Percentiles rank a stretch among this genome's conserved stretches.
Conservation (phyloP, 2,329 filamentous ascomycete genomes). For the Alternaria alternata region DNA sequence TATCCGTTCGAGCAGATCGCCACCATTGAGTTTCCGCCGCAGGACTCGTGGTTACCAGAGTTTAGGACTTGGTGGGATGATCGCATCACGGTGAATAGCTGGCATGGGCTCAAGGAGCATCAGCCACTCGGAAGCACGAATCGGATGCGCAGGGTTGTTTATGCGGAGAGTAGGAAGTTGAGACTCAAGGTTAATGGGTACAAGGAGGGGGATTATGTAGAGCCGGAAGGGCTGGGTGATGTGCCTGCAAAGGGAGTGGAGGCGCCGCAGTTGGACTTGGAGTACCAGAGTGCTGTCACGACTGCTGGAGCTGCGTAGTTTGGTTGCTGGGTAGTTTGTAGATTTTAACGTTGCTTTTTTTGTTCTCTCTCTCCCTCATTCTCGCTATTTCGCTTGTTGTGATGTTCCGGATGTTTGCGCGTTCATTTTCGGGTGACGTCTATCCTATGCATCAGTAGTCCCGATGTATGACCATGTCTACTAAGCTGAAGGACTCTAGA, state of each 20-base stretch:
- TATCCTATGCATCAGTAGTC: background rate
- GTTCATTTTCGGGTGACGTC: background rate
- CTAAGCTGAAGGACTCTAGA: background rate
- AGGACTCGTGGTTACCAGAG: constrained; percentile 52
- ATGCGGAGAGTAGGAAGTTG: constrained; percentile 53
- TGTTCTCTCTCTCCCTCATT: background rate
- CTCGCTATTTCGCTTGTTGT: background rate
- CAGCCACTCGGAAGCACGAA: constrained; percentile 53
- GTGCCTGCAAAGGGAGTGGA: constrained; percentile 37
- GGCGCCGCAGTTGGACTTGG: constrained; percentile 26
- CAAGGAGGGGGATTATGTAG: constrained; percentile 46
- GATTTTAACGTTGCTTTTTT: background rate
- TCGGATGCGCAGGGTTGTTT: constrained; percentile 53
- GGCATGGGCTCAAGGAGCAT: constrained; percentile 52
- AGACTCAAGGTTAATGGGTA: constrained; percentile 51
- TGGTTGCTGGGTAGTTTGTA: background rate
- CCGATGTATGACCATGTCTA: background rate
- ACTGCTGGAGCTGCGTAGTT: constrained; percentile 21
- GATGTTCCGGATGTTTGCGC: background rate
- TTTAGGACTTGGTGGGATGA: constrained; percentile 54
- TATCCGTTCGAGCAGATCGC: constrained; percentile 60
- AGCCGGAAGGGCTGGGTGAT: constrained; percentile 49
- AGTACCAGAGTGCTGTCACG: constrained; percentile 27
- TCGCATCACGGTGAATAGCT: constrained; percentile 51
- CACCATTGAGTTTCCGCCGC: constrained; percentile 51